Percentiles rank a stretch among this genome's conserved stretches.
Conservation (phyloP, 164 flowering plant genomes). For the Paratinospora sagittata region DNA sequence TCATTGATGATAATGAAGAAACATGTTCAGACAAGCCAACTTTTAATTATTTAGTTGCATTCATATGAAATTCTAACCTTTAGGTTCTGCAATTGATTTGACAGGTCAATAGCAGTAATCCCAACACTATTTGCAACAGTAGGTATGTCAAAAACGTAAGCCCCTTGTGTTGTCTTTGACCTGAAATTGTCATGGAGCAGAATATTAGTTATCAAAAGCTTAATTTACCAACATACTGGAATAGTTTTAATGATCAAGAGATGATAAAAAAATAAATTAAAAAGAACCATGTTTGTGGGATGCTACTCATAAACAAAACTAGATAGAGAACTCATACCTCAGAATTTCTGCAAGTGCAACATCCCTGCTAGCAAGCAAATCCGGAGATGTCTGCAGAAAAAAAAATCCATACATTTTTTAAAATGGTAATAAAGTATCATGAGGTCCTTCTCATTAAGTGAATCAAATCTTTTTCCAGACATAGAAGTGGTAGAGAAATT, state of each 20-base stretch:
- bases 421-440: too few relatives aligned
- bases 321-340: slow-evolving; percentile 38
- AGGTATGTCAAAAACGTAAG: slow-evolving; percentile 76
- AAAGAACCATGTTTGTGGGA: background rate
- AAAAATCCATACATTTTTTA: background rate
- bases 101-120: slow-evolving; percentile 38
- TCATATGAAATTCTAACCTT: slow-evolving; percentile 43
- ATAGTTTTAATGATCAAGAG: background rate
- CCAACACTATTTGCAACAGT: slow-evolving; percentile 66
- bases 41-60: background rate
- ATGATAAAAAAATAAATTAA: slow-evolving; percentile 1
- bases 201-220: too few relatives aligned
- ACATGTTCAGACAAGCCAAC: background rate
- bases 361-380: slow-evolving; percentile 62
- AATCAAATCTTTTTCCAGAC: too few relatives aligned
- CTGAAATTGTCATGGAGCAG: slow-evolving; percentile 33
- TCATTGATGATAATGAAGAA: background rate
- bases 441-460: too few relatives aligned
- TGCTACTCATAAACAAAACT: background rate
- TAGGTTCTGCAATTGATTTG: slow-evolving; percentile 51
- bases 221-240: background rate
- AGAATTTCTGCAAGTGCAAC: slow-evolving; percentile 59
- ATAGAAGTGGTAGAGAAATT: too few relatives aligned
- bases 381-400: slow-evolving; percentile 59
- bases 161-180: slow-evolving; percentile 73